phyloP scores from a whole-genome alignment of 2,329 filamentous ascomycete genomes.

The Fusarium sp. region DNA sequence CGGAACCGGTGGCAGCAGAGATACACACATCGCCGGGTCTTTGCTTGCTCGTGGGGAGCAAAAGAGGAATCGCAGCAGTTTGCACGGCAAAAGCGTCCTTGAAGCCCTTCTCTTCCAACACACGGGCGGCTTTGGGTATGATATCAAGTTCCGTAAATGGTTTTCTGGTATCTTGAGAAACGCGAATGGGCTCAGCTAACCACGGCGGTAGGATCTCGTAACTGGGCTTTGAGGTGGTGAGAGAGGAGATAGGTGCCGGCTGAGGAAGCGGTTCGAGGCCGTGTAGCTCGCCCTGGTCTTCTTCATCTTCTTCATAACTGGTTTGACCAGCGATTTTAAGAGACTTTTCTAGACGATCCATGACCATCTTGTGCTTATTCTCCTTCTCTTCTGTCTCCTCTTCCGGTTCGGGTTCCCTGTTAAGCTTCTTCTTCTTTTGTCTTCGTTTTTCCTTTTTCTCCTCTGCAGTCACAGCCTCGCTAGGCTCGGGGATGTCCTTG shows the following conservation, averaged over 20 bases:
- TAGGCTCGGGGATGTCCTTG: constrained; percentile 7
- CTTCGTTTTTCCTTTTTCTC: constrained; percentile 44
- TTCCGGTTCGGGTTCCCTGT: constrained; percentile 37
- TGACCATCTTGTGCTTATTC: constrained; percentile 62
- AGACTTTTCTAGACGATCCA: constrained; percentile 69
- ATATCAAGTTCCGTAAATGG: constrained; percentile 76
- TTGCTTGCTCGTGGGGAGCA: constrained; percentile 74
- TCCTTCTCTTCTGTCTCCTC: constrained; percentile 48
- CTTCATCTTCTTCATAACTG: constrained; percentile 51
- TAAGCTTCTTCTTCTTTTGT: constrained; percentile 50
- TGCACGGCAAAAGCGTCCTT: constrained; percentile 61
- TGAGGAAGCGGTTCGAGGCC: constrained; percentile 87
- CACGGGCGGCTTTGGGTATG: constrained; percentile 68
- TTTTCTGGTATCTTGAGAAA: constrained; percentile 70
- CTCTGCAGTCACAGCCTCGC: constrained; percentile 5
- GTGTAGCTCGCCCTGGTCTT: constrained; percentile 65
- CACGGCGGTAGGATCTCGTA: constrained; percentile 85
- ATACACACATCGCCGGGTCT: constrained; percentile 85
- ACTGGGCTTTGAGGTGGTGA: constrained; percentile 70
- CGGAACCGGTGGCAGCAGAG: constrained; percentile 93
- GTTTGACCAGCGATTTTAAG: constrained; percentile 62
- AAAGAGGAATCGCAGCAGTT: constrained; percentile 75
- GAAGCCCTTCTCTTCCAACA: constrained; percentile 71
- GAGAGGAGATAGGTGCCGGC: constrained; percentile 69
- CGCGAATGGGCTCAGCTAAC: constrained; percentile 81